Percentiles rank a stretch among this genome's conserved stretches.
phyloP scores from a whole-genome alignment of 139 green algal genomes.

The Chlorella sp. region DNA sequence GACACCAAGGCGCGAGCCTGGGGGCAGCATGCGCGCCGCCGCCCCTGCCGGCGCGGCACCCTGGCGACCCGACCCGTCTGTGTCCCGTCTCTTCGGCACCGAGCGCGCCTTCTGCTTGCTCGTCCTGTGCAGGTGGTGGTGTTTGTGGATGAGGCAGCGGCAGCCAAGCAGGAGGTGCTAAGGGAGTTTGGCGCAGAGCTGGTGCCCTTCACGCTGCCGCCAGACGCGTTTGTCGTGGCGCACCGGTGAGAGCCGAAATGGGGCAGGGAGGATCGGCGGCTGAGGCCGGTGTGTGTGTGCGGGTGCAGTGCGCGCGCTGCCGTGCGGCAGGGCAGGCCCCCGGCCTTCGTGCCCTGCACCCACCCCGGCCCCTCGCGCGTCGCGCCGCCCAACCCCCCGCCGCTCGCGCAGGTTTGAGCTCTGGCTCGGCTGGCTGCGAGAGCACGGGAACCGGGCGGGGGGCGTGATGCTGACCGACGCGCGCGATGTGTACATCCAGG shows the following conservation, averaged over 20 bases:
- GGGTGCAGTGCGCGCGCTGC: neutral
- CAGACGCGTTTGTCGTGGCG: neutral
- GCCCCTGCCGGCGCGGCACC: too few relatives aligned
- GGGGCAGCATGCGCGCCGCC: too few relatives aligned
- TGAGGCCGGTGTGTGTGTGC: neutral
- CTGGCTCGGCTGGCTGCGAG: neutral
- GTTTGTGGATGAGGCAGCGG: conserved; percentile 10
- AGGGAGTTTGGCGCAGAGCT: conserved; percentile 1
- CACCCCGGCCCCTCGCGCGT: neutral
- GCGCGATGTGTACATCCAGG: conserved; percentile 11
- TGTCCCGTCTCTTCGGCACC: too few relatives aligned
- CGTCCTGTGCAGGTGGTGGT: conserved; percentile 13
- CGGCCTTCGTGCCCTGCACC: neutral
- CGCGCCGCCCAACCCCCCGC: neutral
- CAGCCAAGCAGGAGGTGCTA: neutral
- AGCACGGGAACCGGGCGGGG: conserved; percentile 17
- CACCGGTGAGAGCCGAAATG: neutral
- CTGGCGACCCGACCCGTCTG: too few relatives aligned
- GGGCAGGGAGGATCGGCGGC: neutral
- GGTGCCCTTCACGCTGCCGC: conserved; percentile 4
- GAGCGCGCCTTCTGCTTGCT: too few relatives aligned
- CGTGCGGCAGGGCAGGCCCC: neutral
- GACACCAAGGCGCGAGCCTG: too few relatives aligned
- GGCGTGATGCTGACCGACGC: conserved; percentile 22
- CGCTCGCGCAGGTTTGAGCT: conserved; percentile 18